phyloP scores from a whole-genome alignment of 2,329 filamentous ascomycete genomes.

The Davidsoniella australis region DNA sequence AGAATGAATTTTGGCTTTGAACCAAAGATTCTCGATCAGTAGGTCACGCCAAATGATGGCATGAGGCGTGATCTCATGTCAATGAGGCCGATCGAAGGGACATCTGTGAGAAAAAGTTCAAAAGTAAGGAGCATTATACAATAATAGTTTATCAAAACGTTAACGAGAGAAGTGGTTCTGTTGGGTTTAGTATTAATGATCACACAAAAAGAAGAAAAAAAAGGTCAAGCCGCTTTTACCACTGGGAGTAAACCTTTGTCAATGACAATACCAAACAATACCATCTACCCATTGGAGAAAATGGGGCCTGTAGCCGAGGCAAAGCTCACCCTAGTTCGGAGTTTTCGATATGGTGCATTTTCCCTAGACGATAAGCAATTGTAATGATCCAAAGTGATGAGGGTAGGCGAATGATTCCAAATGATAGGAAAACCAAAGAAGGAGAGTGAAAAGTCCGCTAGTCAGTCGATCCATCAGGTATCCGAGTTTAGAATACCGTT shows the following conservation, averaged over 20 bases:
- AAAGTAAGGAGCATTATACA: no score
- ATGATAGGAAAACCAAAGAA: neutral
- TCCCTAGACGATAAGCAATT: constrained; percentile 2
- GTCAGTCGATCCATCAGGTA: neutral
- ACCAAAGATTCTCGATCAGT: no score
- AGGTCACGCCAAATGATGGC: no score
- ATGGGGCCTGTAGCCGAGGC: neutral
- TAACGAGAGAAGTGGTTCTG: neutral
- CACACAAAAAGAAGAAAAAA: neutral
- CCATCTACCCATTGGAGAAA: neutral
- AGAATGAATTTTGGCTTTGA: no score
- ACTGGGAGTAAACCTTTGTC: neutral
- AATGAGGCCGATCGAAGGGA: no score
- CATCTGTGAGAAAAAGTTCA: no score
- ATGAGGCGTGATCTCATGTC: no score
- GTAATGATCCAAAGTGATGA: neutral
- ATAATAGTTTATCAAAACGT: neutral
- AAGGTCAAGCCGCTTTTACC: neutral
- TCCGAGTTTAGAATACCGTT: neutral
- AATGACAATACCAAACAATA: neutral
- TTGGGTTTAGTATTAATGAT: constrained; percentile 4
- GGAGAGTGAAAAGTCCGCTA: neutral
- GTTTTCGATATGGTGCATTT: neutral
- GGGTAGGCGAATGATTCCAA: neutral
- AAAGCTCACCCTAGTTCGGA: neutral